A percentile compares a stretch with the other conserved stretches of the same genome.
phyloP scores from a whole-genome alignment of 371 early-diverging fungal genomes.

The Apophysomyces ossiformis region DNA sequence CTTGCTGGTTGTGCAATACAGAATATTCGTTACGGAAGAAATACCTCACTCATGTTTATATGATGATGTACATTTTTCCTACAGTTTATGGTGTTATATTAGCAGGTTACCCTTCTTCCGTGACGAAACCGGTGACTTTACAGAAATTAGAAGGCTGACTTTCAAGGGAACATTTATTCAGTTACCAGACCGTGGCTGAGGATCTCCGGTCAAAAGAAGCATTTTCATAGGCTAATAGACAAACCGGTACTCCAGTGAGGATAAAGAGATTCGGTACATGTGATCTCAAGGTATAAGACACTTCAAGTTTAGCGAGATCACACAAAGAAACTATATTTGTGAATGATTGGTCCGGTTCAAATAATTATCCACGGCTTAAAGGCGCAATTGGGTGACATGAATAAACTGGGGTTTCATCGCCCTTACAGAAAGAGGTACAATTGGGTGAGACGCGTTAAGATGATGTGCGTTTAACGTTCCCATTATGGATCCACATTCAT shows the following conservation, averaged over 20 bases:
- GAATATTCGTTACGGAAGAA: neutral
- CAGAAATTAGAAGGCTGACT: neutral
- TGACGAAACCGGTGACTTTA: neutral
- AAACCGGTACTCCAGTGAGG: neutral
- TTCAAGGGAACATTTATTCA: neutral
- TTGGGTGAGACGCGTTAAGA: too few species aligned
- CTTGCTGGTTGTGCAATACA: neutral
- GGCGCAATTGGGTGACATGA: too few species aligned
- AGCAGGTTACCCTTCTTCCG: neutral
- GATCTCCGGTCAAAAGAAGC: neutral
- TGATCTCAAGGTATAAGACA: constrained; percentile 1
- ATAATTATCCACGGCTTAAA: too few species aligned
- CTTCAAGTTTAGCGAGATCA: neutral
- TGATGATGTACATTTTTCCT: neutral
- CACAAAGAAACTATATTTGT: too few species aligned
- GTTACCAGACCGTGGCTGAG: constrained; percentile 9
- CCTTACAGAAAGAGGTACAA: too few species aligned
- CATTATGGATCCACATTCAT: too few species aligned
- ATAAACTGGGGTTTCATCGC: too few species aligned
- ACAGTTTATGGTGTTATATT: too few species aligned
- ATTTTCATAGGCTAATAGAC: neutral
- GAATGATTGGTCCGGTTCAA: too few species aligned
- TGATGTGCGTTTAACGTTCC: too few species aligned
- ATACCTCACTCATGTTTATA: neutral
- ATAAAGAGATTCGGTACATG: neutral